phyloP scores from a whole-genome alignment of 345 rosid genomes.

The Lumnitzera racemosa region DNA sequence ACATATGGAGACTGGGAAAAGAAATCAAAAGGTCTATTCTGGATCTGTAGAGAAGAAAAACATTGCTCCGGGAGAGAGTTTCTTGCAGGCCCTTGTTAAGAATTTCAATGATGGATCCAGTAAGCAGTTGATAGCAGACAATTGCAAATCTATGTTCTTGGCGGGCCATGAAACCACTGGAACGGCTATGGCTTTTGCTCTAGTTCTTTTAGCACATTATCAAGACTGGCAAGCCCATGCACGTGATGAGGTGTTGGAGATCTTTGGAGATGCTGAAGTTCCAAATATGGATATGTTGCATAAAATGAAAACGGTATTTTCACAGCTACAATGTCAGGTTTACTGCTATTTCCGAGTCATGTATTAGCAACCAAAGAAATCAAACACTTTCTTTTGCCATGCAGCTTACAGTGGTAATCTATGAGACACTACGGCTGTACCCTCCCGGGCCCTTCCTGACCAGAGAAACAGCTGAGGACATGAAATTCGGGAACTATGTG shows the following conservation, averaged over 20 bases:
- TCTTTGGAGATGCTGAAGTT: constrained; percentile 11
- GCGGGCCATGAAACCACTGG: constrained; percentile 25
- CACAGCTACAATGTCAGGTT: not conserved
- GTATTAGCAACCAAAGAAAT: not conserved
- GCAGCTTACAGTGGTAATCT: constrained; percentile 26
- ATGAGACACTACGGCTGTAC: constrained; percentile 24
- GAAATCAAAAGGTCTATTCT: constrained; percentile 13
- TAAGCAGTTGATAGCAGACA: constrained; percentile 13
- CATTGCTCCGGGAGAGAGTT: not conserved
- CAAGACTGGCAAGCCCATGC: constrained; percentile 20
- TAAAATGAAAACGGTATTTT: constrained; percentile 20
- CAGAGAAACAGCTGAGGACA: constrained; percentile 14
- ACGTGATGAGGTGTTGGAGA: constrained; percentile 11
- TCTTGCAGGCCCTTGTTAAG: not conserved
- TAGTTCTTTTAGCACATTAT: constrained; percentile 23
- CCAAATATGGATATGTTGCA: constrained; percentile 19
- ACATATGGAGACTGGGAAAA: constrained; percentile 19
- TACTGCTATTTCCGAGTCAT: not conserved
- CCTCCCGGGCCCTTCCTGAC: constrained; percentile 13
- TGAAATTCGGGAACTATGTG: constrained; percentile 15
- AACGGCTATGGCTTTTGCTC: constrained; percentile 10
- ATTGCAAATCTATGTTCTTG: constrained; percentile 27
- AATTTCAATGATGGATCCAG: not conserved
- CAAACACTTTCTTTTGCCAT: not conserved
- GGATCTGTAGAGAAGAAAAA: not conserved